Conservation (phyloP, 208 protist genomes). For the Crithidia bombi region DNA sequence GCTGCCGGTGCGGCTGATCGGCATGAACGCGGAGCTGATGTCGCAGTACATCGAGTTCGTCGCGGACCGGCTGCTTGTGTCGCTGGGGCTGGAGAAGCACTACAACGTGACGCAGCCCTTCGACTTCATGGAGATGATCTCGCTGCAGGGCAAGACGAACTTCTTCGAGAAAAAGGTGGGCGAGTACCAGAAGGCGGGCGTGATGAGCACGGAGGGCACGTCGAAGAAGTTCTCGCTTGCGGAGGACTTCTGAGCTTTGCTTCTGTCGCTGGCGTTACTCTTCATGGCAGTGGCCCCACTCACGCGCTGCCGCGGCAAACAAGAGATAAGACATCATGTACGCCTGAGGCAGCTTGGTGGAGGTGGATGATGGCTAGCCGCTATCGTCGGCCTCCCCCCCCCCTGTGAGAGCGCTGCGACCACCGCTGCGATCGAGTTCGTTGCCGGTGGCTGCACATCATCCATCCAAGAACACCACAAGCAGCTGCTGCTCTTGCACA, state of each 20-base stretch:
- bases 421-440: too few species aligned
- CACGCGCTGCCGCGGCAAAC: too few species aligned
- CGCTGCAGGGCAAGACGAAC: constrained; percentile 99
- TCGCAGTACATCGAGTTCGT: constrained; percentile 99
- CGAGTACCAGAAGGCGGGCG: constrained; percentile 98
- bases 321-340: too few species aligned
- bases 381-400: too few species aligned
- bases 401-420: too few species aligned
- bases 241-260: constrained; percentile 95
- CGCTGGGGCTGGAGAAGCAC: constrained; percentile 94
- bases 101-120: constrained; percentile 99
- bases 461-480: too few species aligned
- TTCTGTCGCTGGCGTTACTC: too few species aligned
- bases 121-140: constrained; percentile 99
- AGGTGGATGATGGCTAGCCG: too few species aligned
- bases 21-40: constrained; percentile 99
- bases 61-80: constrained; percentile 97
- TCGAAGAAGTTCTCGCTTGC: constrained; percentile 90
- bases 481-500: too few species aligned
- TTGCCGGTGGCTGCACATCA: too few species aligned
- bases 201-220: constrained; percentile 87
- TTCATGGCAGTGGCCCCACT: too few species aligned
- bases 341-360: too few species aligned
- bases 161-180: constrained; percentile 99
- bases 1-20: constrained; percentile 98